A percentile compares a stretch with the other conserved stretches of the same genome.
These are phyloP conservation scores for Limtongia smithiae DNA, from an alignment of 805 yeast species.

Conservation along the genomic window DNA sequence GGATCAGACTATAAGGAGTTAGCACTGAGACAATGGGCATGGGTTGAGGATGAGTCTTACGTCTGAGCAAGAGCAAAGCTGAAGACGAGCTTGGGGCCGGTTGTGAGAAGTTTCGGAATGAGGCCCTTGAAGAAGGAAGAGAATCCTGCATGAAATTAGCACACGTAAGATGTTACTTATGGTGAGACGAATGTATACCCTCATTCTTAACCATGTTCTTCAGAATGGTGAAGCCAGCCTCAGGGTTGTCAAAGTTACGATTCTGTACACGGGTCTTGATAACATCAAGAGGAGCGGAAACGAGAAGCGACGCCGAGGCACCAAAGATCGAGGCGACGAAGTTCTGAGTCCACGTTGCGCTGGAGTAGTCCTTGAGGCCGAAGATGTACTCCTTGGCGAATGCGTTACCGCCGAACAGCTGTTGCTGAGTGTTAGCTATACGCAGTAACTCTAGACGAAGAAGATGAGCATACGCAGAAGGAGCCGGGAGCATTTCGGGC, in stretches of 20 bases:
- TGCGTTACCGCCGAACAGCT: slow-evolving; percentile 93
- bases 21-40: neutral
- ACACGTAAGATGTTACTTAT: no score
- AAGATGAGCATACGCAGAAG: slow-evolving; percentile 51
- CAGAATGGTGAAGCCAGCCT: slow-evolving; percentile 86
- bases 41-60: slow-evolving; percentile 6
- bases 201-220: slow-evolving; percentile 91
- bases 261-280: slow-evolving; percentile 98
- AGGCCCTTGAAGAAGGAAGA: slow-evolving; percentile 92
- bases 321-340: slow-evolving; percentile 92
- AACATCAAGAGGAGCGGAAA: slow-evolving; percentile 95
- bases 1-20: slow-evolving; percentile 54
- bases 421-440: neutral
- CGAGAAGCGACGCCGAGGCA: slow-evolving; percentile 94
- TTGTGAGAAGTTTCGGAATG: slow-evolving; percentile 92
- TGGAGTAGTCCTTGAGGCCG: slow-evolving; percentile 77
- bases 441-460: neutral
- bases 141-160: slow-evolving; percentile 62
- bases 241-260: slow-evolving; percentile 91
- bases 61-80: slow-evolving; percentile 98
- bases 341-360: slow-evolving; percentile 94
- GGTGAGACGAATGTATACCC: slow-evolving; percentile 25
- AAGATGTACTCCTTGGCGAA: slow-evolving; percentile 95
- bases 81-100: slow-evolving; percentile 97
- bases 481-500: slow-evolving; percentile 99